A percentile compares a stretch with the other conserved stretches of the same genome.
Evolutionary conservation across 169 alveolate species (phyloP).

Genomic region (Cryptosporidium ubiquitum): DNA sequence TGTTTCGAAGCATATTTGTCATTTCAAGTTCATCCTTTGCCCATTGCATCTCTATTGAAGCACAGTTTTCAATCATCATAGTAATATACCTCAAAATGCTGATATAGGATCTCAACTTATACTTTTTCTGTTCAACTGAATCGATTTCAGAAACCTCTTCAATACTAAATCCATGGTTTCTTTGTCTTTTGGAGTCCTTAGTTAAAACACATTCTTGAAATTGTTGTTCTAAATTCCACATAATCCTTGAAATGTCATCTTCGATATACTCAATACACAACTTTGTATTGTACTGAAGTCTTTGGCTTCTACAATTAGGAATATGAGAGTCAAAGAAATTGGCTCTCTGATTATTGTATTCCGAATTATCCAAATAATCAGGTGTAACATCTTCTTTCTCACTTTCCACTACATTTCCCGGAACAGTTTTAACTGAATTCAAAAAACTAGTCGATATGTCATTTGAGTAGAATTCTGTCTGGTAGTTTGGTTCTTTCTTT

Average conservation of each 20-base stretch:
- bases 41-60: slow-evolving; percentile 14
- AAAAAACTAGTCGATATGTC: neutral
- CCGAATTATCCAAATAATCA: slow-evolving; percentile 4
- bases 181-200: slow-evolving; percentile 68
- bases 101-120: slow-evolving; percentile 20
- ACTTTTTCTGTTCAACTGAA: slow-evolving; percentile 61
- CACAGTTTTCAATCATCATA: slow-evolving; percentile 35
- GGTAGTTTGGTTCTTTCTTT: slow-evolving; percentile 12
- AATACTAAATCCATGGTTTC: slow-evolving; percentile 70
- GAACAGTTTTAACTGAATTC: slow-evolving; percentile 68
- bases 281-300: slow-evolving; percentile 31
- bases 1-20: slow-evolving; percentile 22
- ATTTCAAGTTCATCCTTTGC: slow-evolving; percentile 65
- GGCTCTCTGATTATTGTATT: neutral
- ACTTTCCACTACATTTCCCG: slow-evolving; percentile 47
- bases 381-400: slow-evolving; percentile 14
- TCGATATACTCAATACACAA: slow-evolving; percentile 63
- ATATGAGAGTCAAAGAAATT: slow-evolving; percentile 6
- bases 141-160: slow-evolving; percentile 61
- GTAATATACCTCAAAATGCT: slow-evolving; percentile 31
- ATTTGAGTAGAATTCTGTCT: slow-evolving; percentile 6
- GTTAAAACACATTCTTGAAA: slow-evolving; percentile 68
- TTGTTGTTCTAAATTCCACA: slow-evolving; percentile 68
- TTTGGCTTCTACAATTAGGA: slow-evolving; percentile 63
- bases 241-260: slow-evolving; percentile 57